These are phyloP conservation scores for Discostella stelligeroides DNA, from an alignment of 108 stramenopile species.

Conservation along the genomic window DNA sequence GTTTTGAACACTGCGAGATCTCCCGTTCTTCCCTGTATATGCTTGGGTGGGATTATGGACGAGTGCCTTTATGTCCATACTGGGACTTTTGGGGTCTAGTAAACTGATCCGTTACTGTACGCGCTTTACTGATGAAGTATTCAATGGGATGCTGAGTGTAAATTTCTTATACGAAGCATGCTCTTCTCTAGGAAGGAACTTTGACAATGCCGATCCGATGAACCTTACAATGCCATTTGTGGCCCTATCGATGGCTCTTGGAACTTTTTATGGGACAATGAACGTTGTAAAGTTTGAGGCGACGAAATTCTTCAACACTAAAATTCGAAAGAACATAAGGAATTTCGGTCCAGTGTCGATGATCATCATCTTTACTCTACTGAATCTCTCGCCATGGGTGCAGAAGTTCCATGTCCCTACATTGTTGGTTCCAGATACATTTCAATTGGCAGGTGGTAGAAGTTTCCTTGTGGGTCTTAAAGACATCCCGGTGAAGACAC, in stretches of 20 bases:
- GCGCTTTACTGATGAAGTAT: constrained; percentile 97
- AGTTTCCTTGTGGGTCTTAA: constrained; percentile 72
- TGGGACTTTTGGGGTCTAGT: constrained; percentile 83
- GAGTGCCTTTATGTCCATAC: constrained; percentile 74
- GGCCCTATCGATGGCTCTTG: constrained; percentile 70
- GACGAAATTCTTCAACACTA: constrained; percentile 73
- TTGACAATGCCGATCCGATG: constrained; percentile 74
- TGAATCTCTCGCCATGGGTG: constrained; percentile 67
- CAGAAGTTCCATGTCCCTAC: constrained; percentile 80
- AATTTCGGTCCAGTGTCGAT: constrained; percentile 93
- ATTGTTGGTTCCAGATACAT: constrained; percentile 72
- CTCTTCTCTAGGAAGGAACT: constrained; percentile 70
- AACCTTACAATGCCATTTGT: constrained; percentile 87
- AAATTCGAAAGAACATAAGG: constrained; percentile 77
- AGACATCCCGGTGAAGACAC: constrained; percentile 61
- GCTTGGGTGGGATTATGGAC: constrained; percentile 97
- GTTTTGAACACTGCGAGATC: constrained; percentile 66
- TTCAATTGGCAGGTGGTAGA: constrained; percentile 82
- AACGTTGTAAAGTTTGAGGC: constrained; percentile 70
- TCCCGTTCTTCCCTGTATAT: constrained; percentile 95
- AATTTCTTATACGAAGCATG: constrained; percentile 95
- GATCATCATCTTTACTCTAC: constrained; percentile 77
- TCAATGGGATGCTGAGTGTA: constrained; percentile 91
- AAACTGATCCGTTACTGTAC: constrained; percentile 92
- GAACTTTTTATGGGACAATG: constrained; percentile 72